Evolutionary conservation across 176 grass and related monocot species (phyloP), one percentile per base, ranked within the genome.

Genomic region (Coix lacrymajobi): DNA sequence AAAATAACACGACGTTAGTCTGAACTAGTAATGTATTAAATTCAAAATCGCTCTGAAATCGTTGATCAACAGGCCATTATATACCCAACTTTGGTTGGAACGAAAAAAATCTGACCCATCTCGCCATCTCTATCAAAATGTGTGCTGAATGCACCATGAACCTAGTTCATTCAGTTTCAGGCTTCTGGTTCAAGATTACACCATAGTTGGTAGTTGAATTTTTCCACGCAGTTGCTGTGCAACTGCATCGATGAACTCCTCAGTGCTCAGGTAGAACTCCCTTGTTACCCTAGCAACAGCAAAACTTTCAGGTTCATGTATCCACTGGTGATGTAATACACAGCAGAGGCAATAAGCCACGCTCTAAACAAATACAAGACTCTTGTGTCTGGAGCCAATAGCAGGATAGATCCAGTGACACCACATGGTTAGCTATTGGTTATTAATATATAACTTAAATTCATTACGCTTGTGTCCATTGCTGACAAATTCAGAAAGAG

Each of bases 191-290:
- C 45, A 36, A n/a, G n/a, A 87, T 73, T 82, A 83, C 69, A 62
- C 48, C 1, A 52, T 88, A 25, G 85, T 70, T 78, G 88, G 85
- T 6, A 49, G 46, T 41, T 88, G 66, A 62, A 88, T 82, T 81
- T 94, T 97, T 39, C 79, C 92, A 30, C 26, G 79, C 57, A 94
- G 81, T 45, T 83, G 84, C 28, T 89, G 87, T 30, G 90, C 83
- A 8, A 94, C 92, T 62, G 94, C 88, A n/a, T 97, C 88, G 31
- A 97, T 89, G 71, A 94, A 97, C 72, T 97, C 92, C 41, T 97
- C 92, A 0, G 95, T 97, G 79, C 74, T 97, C 29, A 94, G 66
- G 75, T 97, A 94, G 79, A 66, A 80, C 75, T 94, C 88, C 92
- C 86, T 97, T 43, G 90, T 85, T 57, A 97, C 88, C 81, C 95